Evolutionary conservation across 352 stramenopile genomes (phyloP), one percentile per base, ranked within the genome.

Genomic region (Globisporangium uncinulatum): DNA sequence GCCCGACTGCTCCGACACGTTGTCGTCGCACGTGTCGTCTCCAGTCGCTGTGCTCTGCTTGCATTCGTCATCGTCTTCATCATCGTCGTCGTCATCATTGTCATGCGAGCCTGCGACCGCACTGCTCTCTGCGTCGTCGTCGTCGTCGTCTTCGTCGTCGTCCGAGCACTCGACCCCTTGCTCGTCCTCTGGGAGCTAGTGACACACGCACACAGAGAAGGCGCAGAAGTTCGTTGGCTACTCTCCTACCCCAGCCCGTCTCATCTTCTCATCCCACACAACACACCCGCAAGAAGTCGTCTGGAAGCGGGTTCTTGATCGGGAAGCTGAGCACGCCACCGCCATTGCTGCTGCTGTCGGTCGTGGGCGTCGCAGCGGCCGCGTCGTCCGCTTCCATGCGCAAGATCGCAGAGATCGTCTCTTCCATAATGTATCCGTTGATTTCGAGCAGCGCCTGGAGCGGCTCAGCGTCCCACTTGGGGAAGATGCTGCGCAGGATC

Each of bases 401-500:
- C 31, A 94, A 57, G 42, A 94, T 83, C 8, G 80, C 71, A 11
- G 82, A 73, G 56, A 94, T 94, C 9, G 84, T 79, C 11, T 88
- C 79, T 47, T 94, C 84, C 79, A 94, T 91, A 36, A 89, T 71
- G 42, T 79, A 92, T 10, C 66, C 73, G 57, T 91, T 87, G 13
- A 73, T 72, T 46, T 92, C 84, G 19, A 94, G 71, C 55, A 94
- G 70, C 29, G 88, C 73, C 19, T 83, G 71, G 59, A 94, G 50
- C 21, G 80, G 73, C 52, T 70, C 71, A 13, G 62, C 54, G 50
- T 94, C 84, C 84, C 84, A 94, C 34, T 77, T 83, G 3, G 82
- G 84, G 66, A 94, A 94, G 49, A 94, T 92, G 11, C 79, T 87
- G 51, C 78, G 69, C 44, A 94, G 54, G 43, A 92, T 89, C 52